Evolutionary conservation across 1,284 basidiomycete genomes (phyloP).

Genomic region (Papiliotrema nemorosa): DNA sequence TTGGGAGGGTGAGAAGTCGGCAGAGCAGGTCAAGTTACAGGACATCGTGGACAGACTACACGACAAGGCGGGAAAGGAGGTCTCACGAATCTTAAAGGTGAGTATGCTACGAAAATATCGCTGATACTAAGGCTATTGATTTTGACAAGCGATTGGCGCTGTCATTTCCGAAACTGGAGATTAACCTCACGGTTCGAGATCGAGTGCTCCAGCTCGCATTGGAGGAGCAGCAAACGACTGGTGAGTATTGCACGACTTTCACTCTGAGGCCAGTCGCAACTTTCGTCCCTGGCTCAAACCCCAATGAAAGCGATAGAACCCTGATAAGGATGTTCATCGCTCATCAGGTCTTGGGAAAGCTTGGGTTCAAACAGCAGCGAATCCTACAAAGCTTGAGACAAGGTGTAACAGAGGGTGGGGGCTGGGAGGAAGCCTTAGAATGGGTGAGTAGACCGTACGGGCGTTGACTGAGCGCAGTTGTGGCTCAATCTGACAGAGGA

Average conservation of each 20-base stretch:
- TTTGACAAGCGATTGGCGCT: constrained; percentile 74
- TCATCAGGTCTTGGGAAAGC: constrained; percentile 73
- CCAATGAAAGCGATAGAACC: constrained; percentile 63
- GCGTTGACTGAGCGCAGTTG: constrained; percentile 55
- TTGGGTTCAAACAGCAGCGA: constrained; percentile 72
- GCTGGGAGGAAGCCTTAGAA: constrained; percentile 85
- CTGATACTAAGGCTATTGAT: constrained; percentile 63
- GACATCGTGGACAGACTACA: constrained; percentile 73
- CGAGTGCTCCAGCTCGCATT: constrained; percentile 54
- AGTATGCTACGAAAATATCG: constrained; percentile 6
- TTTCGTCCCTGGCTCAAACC: constrained; percentile 4
- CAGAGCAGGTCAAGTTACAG: constrained; percentile 31
- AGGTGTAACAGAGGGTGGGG: constrained; percentile 53
- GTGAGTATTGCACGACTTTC: no score
- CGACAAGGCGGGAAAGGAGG: constrained; percentile 86
- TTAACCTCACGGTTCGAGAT: constrained; percentile 62
- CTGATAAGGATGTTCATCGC: constrained; percentile 69
- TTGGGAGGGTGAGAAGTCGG: constrained; percentile 34
- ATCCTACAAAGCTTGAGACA: constrained; percentile 50
- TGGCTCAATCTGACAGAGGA: constrained; percentile 64
- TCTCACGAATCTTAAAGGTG: constrained; percentile 63
- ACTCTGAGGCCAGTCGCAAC: no score
- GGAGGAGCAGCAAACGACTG: constrained; percentile 37
- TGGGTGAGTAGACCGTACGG: constrained; percentile 62
- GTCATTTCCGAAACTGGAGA: constrained; percentile 61